Conservation (phyloP, 169 alveolate genomes). For the Blepharisma undulans region DNA sequence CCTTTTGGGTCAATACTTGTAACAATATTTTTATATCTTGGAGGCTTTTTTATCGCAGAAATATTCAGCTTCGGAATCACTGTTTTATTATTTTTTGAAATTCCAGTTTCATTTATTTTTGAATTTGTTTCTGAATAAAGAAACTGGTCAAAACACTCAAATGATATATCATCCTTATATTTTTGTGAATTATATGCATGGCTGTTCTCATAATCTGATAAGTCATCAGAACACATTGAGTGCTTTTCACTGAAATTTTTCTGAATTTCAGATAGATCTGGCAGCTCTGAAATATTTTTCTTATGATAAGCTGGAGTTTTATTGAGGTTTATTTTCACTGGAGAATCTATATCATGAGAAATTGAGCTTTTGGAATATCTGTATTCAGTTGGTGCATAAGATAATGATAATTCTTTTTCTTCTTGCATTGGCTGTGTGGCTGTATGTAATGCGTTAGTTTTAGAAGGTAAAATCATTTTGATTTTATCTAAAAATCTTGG, state of each 20-base stretch:
- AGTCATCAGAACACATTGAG: background rate
- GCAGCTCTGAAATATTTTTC: background rate
- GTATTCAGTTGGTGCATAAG: background rate
- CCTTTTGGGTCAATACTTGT: background rate
- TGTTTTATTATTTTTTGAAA: background rate
- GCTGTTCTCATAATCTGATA: background rate
- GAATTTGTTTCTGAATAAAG: background rate
- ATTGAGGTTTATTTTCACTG: background rate
- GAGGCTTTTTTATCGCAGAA: background rate
- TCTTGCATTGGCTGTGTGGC: background rate
- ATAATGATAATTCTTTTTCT: background rate
- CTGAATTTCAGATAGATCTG: background rate
- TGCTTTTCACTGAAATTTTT: background rate
- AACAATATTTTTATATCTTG: background rate
- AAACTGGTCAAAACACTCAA: background rate
- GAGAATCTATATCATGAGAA: background rate
- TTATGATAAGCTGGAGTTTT: background rate
- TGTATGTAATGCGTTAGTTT: background rate
- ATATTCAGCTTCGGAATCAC: background rate
- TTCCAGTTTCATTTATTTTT: background rate
- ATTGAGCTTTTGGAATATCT: background rate
- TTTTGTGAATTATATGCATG: background rate
- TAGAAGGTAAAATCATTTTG: background rate
- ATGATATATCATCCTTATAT: background rate
- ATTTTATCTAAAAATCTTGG: slow-evolving; percentile 15